A percentile compares a stretch with the other conserved stretches of the same genome.
Evolutionary conservation across 495 filamentous ascomycete genomes (phyloP).

Genomic region (Xylaria cubensis): DNA sequence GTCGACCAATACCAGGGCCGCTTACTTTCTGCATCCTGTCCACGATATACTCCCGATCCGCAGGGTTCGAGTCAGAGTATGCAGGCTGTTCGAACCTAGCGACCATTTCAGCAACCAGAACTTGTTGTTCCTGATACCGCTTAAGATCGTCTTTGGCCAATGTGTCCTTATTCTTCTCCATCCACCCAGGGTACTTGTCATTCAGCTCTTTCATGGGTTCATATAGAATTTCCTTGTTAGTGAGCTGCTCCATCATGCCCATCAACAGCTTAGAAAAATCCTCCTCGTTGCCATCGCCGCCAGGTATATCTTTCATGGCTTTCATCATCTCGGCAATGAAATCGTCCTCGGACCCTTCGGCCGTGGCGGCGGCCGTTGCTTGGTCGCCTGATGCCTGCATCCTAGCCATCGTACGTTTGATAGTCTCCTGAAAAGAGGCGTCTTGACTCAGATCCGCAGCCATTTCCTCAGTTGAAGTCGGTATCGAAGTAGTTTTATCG

Average conservation of each 20-base stretch:
- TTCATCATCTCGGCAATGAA: slow-evolving; percentile 86
- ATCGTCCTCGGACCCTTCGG: slow-evolving; percentile 71
- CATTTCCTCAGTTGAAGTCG: slow-evolving; percentile 36
- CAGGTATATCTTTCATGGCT: slow-evolving; percentile 71
- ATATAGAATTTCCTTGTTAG: slow-evolving; percentile 96
- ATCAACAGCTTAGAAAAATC: slow-evolving; percentile 91
- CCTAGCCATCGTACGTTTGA: slow-evolving; percentile 87
- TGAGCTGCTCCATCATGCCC: slow-evolving; percentile 98
- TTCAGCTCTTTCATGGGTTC: slow-evolving; percentile 98
- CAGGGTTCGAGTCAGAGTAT: slow-evolving; percentile 80
- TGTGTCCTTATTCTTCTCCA: slow-evolving; percentile 74
- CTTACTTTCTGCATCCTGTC: slow-evolving; percentile 96
- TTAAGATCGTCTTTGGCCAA: slow-evolving; percentile 71
- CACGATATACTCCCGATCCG: slow-evolving; percentile 90
- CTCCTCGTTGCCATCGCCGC: slow-evolving; percentile 74
- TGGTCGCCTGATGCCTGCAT: slow-evolving; percentile 87
- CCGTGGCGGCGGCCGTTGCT: slow-evolving; percentile 77
- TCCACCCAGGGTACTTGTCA: slow-evolving; percentile 88
- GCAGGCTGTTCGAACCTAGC: slow-evolving; percentile 78
- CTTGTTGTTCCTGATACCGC: slow-evolving; percentile 81
- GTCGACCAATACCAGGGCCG: slow-evolving; percentile 22
- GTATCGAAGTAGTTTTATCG: slow-evolving; percentile 33
- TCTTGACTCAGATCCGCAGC: slow-evolving; percentile 48
- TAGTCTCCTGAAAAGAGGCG: slow-evolving; percentile 86
- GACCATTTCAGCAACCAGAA: slow-evolving; percentile 86